phyloP scores from a whole-genome alignment of 1,284 basidiomycete species.

The Trichosporon sp. region DNA sequence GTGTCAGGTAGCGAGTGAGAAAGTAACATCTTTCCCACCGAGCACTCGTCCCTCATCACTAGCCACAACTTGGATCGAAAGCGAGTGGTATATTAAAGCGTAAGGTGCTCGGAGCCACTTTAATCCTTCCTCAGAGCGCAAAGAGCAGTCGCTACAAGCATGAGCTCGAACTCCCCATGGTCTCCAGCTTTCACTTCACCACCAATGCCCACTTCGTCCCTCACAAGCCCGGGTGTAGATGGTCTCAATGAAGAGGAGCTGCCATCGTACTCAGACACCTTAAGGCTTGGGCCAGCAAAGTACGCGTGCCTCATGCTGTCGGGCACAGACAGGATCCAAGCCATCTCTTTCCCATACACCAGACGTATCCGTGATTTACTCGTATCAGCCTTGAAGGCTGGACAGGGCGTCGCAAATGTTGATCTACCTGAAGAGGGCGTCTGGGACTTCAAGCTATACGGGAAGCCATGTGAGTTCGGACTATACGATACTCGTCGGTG shows the following conservation, averaged over 20 bases:
- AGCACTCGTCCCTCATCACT: too few species aligned
- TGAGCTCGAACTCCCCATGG: neutral
- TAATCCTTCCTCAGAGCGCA: too few species aligned
- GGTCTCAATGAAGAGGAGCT: neutral
- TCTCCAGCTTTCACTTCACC: neutral
- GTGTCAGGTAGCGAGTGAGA: too few species aligned
- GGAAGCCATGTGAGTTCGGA: neutral
- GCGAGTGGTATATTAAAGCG: neutral
- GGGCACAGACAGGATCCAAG: slow-evolving; percentile 2
- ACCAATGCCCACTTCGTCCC: neutral
- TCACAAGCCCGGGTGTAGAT: neutral
- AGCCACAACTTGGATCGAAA: neutral
- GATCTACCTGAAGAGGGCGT: neutral
- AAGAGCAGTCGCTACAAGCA: too few species aligned
- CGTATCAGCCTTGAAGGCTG: neutral
- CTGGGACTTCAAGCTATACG: slow-evolving; percentile 1
- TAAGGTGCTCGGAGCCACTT: neutral
- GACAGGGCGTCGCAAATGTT: neutral
- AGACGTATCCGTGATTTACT: neutral
- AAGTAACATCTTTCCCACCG: too few species aligned
- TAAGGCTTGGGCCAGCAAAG: neutral
- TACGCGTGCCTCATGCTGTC: slow-evolving; percentile 5
- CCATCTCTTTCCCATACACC: neutral
- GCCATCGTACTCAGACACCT: neutral
- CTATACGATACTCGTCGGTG: neutral